Base-by-base conservation (phyloP, 805 yeast genomes). In the Vanderwaltozyma yarrowii region DNA sequence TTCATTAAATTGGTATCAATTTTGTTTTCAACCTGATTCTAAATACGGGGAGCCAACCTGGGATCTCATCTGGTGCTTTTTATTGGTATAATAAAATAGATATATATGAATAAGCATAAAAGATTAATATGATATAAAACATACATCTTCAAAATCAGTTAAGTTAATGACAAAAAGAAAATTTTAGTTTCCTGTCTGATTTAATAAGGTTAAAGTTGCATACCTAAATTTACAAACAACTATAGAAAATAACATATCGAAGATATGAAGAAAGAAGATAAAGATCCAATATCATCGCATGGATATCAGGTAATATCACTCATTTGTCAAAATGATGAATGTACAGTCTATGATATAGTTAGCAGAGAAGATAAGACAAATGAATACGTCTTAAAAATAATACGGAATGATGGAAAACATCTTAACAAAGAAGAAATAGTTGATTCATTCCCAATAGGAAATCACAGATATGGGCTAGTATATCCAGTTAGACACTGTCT, bases 281-380 rank as follows among this genome's bases (percentile, higher is more conserved):
- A 10, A 16, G 12, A 30, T 13, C n/a, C 12, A n/a, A 16, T 35
- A 13, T 23, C 29, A 10, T 10, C 16, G 14, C 32, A 39, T 23
- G 45, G 43, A 7, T 46, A 46, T 31, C 30, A 35, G 6, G 21
- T 46, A 6, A 41, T 37, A 14, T 38, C 43, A 23, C 15, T 36
- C 3, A 40, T 48, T 16, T 48, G 45, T 29, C 30, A 40, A 10
- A 42, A 37, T 15, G 14, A 36, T n/a, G 27, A 29, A n/a, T 41
- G 35, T 24, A 31, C 37, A n/a, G 15, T 45, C 5, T 48, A 40
- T 29, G 44, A 41, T 25, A 45, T 44, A 5, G 18, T 34, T 11
- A 41, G 42, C 28, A 23, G 10, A 5, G n/a, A 30, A 2, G 36
- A 39, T n/a, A 4, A 28, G 5, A 17, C 23, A 7, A 33, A 38